These are phyloP conservation scores for Septoria linicola DNA, from an alignment of 2,329 filamentous ascomycete genomes.

Conservation along the genomic window DNA sequence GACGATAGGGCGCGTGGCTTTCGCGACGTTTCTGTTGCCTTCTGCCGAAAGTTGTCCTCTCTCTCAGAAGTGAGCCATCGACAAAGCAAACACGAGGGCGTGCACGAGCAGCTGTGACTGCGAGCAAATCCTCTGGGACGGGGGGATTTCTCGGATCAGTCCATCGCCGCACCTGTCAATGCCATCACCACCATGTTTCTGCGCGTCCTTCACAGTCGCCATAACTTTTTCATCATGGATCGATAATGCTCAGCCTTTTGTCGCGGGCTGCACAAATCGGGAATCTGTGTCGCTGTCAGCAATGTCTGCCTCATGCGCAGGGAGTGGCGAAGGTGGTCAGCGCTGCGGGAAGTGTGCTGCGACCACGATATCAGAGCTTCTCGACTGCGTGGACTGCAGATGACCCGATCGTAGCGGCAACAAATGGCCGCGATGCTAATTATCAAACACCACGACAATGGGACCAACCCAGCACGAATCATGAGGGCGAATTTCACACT, in stretches of 20 bases:
- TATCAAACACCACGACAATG: too few species aligned
- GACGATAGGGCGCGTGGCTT: not conserved
- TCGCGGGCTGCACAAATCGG: slow-evolving; percentile 64
- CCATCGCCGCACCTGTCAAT: too few species aligned
- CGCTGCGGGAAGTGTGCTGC: slow-evolving; percentile 51
- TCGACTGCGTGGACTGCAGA: slow-evolving; percentile 66
- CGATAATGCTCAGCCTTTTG: slow-evolving; percentile 66
- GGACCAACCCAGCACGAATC: too few species aligned
- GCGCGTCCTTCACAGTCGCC: too few species aligned
- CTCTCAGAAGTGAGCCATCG: too few species aligned
- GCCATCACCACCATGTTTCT: too few species aligned
- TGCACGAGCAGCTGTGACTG: too few species aligned
- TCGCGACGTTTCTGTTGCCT: slow-evolving; percentile 10
- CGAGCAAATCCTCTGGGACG: too few species aligned
- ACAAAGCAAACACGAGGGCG: too few species aligned
- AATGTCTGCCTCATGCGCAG: slow-evolving; percentile 55
- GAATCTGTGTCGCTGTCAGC: slow-evolving; percentile 61
- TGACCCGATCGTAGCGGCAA: slow-evolving; percentile 65
- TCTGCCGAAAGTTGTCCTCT: slow-evolving; percentile 7
- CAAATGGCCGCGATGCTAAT: too few species aligned
- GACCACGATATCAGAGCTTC: slow-evolving; percentile 52
- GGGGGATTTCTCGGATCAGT: too few species aligned
- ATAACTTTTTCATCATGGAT: slow-evolving; percentile 18
- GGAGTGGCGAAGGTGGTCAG: slow-evolving; percentile 53
- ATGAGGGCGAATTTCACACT: too few species aligned